phyloP scores from a whole-genome alignment of 2,329 filamentous ascomycete species.

The Colletotrichum liriopes region DNA sequence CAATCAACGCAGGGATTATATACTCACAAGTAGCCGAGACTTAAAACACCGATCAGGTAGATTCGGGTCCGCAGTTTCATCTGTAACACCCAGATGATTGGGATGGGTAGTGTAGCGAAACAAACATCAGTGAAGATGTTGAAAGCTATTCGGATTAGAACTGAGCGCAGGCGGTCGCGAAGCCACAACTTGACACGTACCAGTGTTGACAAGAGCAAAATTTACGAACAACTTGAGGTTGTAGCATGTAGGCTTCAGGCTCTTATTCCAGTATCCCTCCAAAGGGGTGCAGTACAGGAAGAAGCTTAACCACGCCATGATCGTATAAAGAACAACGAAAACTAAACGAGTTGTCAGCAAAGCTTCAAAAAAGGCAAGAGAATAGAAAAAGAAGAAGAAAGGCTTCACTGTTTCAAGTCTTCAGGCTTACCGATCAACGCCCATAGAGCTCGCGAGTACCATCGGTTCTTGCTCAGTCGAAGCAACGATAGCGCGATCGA shows the following conservation, averaged over 20 bases:
- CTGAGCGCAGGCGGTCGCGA: too few species aligned
- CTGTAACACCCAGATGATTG: constrained; percentile 59
- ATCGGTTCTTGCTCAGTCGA: constrained; percentile 45
- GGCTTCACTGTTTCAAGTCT: background rate
- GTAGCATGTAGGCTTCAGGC: constrained; percentile 43
- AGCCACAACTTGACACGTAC: constrained; percentile 6
- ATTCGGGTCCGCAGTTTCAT: constrained; percentile 55
- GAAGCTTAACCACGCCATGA: constrained; percentile 46
- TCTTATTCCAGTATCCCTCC: constrained; percentile 45
- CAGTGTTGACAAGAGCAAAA: constrained; percentile 57
- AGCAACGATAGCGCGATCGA: constrained; percentile 46
- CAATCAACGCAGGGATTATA: rapidly evolving
- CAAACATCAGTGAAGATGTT: constrained; percentile 61
- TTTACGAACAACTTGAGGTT: constrained; percentile 48
- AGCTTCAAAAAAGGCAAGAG: background rate
- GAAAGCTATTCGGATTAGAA: constrained; percentile 47
- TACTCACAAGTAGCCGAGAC: constrained; percentile 59
- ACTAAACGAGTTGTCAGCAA: constrained; percentile 12
- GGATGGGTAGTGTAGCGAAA: constrained; percentile 60
- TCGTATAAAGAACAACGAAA: constrained; percentile 45
- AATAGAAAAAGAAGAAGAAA: background rate
- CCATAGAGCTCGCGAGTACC: constrained; percentile 49
- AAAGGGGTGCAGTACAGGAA: constrained; percentile 47
- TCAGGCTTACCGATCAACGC: constrained; percentile 40
- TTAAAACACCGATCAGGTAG: constrained; percentile 58